Evolutionary conservation across 2,329 filamentous ascomycete species (phyloP).

Genomic region (Aspergillus brunneoviolaceus): DNA sequence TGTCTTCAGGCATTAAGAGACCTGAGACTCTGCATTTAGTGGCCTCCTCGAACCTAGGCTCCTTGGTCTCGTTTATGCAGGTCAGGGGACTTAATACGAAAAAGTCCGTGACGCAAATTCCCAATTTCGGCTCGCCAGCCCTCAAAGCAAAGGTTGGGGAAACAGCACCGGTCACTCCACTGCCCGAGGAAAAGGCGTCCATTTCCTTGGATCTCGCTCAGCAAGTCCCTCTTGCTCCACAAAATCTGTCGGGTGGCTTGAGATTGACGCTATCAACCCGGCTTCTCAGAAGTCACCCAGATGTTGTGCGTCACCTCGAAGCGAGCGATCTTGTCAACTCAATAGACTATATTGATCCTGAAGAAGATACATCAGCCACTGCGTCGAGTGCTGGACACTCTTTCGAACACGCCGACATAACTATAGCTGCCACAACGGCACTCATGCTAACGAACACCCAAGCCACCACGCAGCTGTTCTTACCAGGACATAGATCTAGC

Average conservation of each 20-base stretch:
- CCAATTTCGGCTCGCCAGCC: not conserved
- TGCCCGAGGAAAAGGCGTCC: not conserved
- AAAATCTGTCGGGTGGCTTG: constrained; percentile 2
- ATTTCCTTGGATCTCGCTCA: constrained; percentile 12
- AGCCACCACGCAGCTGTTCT: constrained; percentile 67
- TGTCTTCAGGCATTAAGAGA: not conserved
- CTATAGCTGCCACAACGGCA: constrained; percentile 67
- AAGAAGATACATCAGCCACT: not conserved
- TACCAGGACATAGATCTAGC: constrained; percentile 58
- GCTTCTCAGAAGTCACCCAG: constrained; percentile 29
- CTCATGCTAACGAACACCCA: constrained; percentile 71
- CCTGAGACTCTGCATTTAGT: not conserved
- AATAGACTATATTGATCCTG: constrained; percentile 30
- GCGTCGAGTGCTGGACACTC: not conserved
- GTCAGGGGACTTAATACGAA: not conserved
- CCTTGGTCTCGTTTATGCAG: not conserved
- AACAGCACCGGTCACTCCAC: not conserved
- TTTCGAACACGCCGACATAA: constrained; percentile 59
- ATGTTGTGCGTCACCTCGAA: constrained; percentile 23
- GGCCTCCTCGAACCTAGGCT: not conserved
- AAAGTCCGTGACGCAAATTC: not conserved
- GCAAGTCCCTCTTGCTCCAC: constrained; percentile 23
- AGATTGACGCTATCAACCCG: constrained; percentile 26
- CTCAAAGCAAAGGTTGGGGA: not conserved
- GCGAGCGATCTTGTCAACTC: constrained; percentile 6